Conservation (phyloP, 306 rosid genomes). For the Citrullus amarus region DNA sequence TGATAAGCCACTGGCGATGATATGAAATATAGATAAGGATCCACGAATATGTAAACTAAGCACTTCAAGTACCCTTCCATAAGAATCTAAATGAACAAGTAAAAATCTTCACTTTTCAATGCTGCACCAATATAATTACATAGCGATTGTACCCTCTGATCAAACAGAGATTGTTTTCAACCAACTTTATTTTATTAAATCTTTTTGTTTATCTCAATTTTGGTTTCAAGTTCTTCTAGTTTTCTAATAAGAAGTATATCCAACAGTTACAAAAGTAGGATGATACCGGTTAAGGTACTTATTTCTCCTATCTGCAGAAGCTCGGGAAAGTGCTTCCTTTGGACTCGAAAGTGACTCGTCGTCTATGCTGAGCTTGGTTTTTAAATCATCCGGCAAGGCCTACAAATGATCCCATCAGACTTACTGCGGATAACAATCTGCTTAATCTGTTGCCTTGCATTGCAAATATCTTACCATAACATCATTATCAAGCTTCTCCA, state of each 20-base stretch:
- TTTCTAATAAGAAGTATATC: neutral
- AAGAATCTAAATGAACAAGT: neutral
- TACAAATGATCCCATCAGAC: conserved; percentile 39
- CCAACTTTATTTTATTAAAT: neutral
- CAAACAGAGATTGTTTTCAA: neutral
- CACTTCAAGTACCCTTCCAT: neutral
- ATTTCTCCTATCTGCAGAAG: conserved; percentile 84
- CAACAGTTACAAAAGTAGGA: neutral
- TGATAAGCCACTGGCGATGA: conserved; percentile 46
- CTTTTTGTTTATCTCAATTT: neutral
- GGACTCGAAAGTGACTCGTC: conserved; percentile 81
- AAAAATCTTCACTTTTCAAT: neutral
- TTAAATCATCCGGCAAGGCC: conserved; percentile 95
- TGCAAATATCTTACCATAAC: conserved; percentile 59
- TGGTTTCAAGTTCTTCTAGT: neutral
- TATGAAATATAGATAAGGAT: neutral
- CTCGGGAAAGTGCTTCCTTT: conserved; percentile 95
- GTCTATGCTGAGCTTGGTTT: conserved; percentile 74
- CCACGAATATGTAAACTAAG: neutral
- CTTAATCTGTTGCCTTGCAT: neutral
- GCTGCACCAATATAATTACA: neutral
- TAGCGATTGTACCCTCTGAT: neutral
- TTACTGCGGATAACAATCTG: conserved; percentile 10
- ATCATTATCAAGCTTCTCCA: conserved; percentile 94
- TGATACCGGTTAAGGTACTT: conserved; percentile 71